A percentile compares a stretch with the other conserved stretches of the same genome.
Evolutionary conservation across 2,329 filamentous ascomycete genomes (phyloP).

Genomic region (Aquanectria penicillioides): DNA sequence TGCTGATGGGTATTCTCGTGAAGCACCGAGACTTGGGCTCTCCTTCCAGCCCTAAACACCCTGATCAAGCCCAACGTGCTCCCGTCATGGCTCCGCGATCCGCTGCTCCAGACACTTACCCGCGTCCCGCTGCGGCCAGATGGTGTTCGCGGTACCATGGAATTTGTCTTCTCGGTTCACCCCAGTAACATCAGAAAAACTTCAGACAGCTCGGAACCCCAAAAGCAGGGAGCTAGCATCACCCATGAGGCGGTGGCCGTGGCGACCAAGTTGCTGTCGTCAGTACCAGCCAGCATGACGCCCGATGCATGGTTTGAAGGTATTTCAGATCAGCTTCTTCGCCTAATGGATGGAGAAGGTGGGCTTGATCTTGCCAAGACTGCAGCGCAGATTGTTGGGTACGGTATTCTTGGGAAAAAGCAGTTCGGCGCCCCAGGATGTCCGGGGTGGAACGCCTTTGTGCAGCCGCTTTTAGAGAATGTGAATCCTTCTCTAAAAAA

Average conservation of each 20-base stretch:
- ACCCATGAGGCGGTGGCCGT: constrained; percentile 75
- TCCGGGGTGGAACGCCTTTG: constrained; percentile 71
- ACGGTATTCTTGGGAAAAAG: constrained; percentile 72
- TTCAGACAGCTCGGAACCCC: constrained; percentile 54
- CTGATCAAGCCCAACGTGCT: constrained; percentile 70
- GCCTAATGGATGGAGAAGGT: constrained; percentile 66
- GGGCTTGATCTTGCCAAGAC: constrained; percentile 49
- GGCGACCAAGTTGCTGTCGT: constrained; percentile 69
- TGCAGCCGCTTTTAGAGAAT: constrained; percentile 63
- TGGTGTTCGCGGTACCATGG: constrained; percentile 74
- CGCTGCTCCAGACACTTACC: constrained; percentile 67
- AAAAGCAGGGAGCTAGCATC: constrained; percentile 70
- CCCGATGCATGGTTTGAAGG: constrained; percentile 68
- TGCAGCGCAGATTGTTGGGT: constrained; percentile 54
- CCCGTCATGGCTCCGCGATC: constrained; percentile 68
- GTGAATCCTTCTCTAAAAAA: constrained; percentile 57
- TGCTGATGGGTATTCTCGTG: constrained; percentile 15
- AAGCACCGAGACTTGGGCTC: constrained; percentile 56
- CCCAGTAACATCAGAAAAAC: constrained; percentile 58
- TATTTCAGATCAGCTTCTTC: constrained; percentile 69
- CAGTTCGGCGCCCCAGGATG: constrained; percentile 70
- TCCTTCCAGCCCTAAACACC: constrained; percentile 70
- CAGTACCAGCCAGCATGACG: constrained; percentile 64
- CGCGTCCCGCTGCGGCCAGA: constrained; percentile 68
- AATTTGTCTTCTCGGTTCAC: constrained; percentile 77